Evolutionary conservation across 306 rosid genomes (phyloP).

Genomic region (Quercus alba): DNA sequence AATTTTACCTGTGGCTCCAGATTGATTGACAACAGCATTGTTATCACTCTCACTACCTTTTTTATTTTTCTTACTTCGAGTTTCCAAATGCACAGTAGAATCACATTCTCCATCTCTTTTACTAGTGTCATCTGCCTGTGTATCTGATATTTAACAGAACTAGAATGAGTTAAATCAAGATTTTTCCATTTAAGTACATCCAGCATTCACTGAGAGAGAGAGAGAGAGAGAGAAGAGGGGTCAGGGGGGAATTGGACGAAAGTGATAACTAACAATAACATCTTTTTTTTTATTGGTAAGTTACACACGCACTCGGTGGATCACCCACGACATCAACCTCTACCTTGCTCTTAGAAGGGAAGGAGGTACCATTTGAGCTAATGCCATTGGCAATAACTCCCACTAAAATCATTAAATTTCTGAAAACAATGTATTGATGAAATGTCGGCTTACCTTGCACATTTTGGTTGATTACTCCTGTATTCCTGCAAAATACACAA

Average conservation of each 20-base stretch:
- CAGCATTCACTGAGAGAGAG: neutral
- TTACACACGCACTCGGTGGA: too few species aligned
- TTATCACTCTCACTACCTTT: neutral
- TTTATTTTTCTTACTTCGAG: slow-evolving; percentile 16
- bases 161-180: slow-evolving; percentile 1
- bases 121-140: neutral
- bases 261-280: neutral
- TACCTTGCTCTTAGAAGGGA: too few species aligned
- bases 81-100: neutral
- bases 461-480: slow-evolving; percentile 27
- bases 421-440: neutral
- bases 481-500: slow-evolving; percentile 35
- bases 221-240: neutral
- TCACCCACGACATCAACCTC: too few species aligned
- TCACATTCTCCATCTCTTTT: slow-evolving; percentile 22
- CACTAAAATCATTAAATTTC: neutral
- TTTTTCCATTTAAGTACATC: neutral
- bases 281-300: too few species aligned
- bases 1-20: neutral
- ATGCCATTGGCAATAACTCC: neutral
- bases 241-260: neutral
- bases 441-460: slow-evolving; percentile 49
- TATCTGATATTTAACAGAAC: slow-evolving; percentile 19
- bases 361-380: too few species aligned
- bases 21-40: slow-evolving; percentile 1